Evolutionary conservation across 116 monocot species (phyloP).

Genomic region (Zostera marina): DNA sequence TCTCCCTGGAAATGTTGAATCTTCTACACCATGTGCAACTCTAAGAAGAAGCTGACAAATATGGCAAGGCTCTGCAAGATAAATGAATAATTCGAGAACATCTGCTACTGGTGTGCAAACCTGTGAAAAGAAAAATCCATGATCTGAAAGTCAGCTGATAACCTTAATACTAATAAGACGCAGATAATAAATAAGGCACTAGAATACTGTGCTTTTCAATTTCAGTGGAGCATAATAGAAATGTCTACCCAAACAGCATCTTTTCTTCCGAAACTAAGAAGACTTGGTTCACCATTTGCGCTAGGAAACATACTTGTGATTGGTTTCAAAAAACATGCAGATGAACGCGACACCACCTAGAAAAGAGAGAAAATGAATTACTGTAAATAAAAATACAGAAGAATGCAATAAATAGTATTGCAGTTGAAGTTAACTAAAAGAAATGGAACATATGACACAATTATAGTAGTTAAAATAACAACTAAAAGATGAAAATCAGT

Average conservation of each 20-base stretch:
- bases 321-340: constrained; percentile 81
- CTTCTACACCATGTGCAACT: constrained; percentile 73
- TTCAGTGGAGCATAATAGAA: background rate
- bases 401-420: background rate
- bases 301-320: constrained; percentile 36
- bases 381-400: background rate
- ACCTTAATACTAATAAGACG: background rate
- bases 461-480: too few relatives aligned
- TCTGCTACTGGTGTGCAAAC: constrained; percentile 82
- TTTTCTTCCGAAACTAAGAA: constrained; percentile 84
- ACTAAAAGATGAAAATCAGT: too few relatives aligned
- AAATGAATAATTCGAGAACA: constrained; percentile 92
- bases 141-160: background rate
- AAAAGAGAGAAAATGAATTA: constrained; percentile 1
- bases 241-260: constrained; percentile 72
- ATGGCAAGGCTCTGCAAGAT: constrained; percentile 91
- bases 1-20: constrained; percentile 71
- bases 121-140: constrained; percentile 17
- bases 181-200: background rate
- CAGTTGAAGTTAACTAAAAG: background rate
- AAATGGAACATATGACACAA: too few relatives aligned
- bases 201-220: background rate
- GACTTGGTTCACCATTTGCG: constrained; percentile 47
- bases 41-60: constrained; percentile 92
- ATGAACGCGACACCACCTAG: constrained; percentile 70